Evolutionary conservation across 306 rosid species (phyloP), one percentile per base, ranked within the genome.

Genomic region (Quercus gilva): DNA sequence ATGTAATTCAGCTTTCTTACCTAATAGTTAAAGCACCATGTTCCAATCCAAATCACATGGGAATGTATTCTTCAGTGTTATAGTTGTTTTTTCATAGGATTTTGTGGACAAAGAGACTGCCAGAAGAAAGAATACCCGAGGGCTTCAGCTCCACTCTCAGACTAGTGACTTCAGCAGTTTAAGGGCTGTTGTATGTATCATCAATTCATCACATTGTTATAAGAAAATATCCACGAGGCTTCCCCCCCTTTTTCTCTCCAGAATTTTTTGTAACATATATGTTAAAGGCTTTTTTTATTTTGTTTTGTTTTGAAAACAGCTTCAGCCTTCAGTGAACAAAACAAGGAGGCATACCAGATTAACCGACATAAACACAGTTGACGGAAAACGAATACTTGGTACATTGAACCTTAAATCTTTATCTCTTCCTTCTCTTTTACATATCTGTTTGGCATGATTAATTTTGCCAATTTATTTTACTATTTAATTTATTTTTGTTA

Each of bases 1-100:
- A 59, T 29, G 69, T 74, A 71, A 43, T 73, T 76, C 76, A 78
- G 52, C 53, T 77, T 77, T 55, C 74, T 73, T 57, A 13, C 31
- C 49, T 15, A 70, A 63, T 59, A 78, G 74, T 84, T 70, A 29
- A 71, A 65, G 74, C 80, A 33, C 35, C 59, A 29, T 53, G 67
- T 69, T 8, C 45, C 45, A 57, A 33, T 77, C 37, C 53, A 65
- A 13, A 20, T 73, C 35, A 61, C 56, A 20, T 31, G 75, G 65
- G 56, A 57, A 26, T 23, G 25, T 61, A 57, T 35, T 41, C 73
- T 19, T 35, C 8, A 37, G 53, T 12, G 53, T 69, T 21, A 8
- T 55, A 9, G 20, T 6, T 23, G 49, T 56, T 68, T 55, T 37
- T 33, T 14, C 55, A 35, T 26, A 67, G 57, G 57, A 17, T 55